Base-by-base conservation (phyloP, 768 basidiomycete species). In the Boletus coccyginus region DNA sequence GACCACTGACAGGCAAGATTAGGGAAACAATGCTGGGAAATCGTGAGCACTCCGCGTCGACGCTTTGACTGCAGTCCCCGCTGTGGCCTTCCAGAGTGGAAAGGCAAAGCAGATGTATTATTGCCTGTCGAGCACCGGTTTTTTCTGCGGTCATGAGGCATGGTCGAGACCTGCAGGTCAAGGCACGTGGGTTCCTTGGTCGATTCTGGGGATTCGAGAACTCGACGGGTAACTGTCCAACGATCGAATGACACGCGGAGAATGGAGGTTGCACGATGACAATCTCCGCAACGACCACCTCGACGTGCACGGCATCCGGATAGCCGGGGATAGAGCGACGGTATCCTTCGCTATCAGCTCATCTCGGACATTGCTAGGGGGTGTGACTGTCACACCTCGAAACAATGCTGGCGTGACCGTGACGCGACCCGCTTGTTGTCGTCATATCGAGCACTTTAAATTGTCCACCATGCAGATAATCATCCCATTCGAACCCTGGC, bases 201-300 rank as follows among this genome's bases (percentile, higher is more conserved):
- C 38, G 35, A 27, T 48, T 52, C 8, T 2, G 54, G 19, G 36
- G 19, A 47, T 49, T 61, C 62, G 27, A 62, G 57, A 50, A 55
- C 21, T 47, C 27, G 49, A 48, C 4, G 50, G 39, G 50, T 33
- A 42, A 51, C 50, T 14, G 39, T 6, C 17, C 10, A 19, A 39
- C 8, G 38, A n/a, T 39, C 16, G 38, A 39, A 39, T 17, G n/a
- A 39, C n/a, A 39, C 5, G 16, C 16, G 27, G 27, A 27, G 27
- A 27, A 27, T 27, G 27, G 27, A 27, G 17, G 61, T 63, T 63
- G 52, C 53, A 46, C 6, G 44, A 50, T 41, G 59, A 52, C 62
- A 54, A 63, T 63, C 63, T 65, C 63, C 62, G 63, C 51, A 21
- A 42, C 11, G 49, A 51, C 40, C 47, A 48, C 16, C 48, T 40